Evolutionary conservation across 805 yeast genomes (phyloP).

Genomic region (Candida bentonensis): DNA sequence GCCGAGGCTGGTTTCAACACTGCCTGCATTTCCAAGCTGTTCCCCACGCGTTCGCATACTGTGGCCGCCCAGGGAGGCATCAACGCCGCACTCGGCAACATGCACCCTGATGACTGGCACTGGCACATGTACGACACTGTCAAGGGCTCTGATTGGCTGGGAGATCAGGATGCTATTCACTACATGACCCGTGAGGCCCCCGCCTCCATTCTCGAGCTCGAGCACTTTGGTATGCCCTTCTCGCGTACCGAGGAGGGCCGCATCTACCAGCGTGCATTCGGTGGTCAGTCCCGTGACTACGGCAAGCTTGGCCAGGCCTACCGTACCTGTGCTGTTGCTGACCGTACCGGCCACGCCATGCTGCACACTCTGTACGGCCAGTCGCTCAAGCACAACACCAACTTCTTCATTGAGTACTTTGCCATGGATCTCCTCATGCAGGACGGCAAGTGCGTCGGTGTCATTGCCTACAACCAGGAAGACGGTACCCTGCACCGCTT

Average conservation of each 20-base stretch:
- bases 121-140: slow-evolving; percentile 99
- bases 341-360: slow-evolving; percentile 96
- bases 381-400: slow-evolving; percentile 91
- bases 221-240: slow-evolving; percentile 97
- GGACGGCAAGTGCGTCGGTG: slow-evolving; percentile 93
- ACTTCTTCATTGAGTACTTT: slow-evolving; percentile 93
- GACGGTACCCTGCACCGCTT: slow-evolving; percentile 98
- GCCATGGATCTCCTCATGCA: slow-evolving; percentile 91
- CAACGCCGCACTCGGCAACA: slow-evolving; percentile 96
- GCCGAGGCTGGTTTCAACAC: slow-evolving; percentile 96
- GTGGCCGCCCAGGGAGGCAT: slow-evolving; percentile 99
- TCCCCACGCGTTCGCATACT: slow-evolving; percentile 97
- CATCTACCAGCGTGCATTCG: slow-evolving; percentile 97
- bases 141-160: slow-evolving; percentile 98
- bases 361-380: slow-evolving; percentile 94
- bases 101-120: slow-evolving; percentile 98
- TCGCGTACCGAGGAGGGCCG: slow-evolving; percentile 94
- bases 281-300: slow-evolving; percentile 89
- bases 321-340: slow-evolving; percentile 99
- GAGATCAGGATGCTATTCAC: slow-evolving; percentile 98
- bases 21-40: slow-evolving; percentile 91
- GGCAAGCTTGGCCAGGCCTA: slow-evolving; percentile 99
- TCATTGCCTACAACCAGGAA: slow-evolving; percentile 94
- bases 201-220: slow-evolving; percentile 85
- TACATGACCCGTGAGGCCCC: slow-evolving; percentile 99